phyloP scores from a whole-genome alignment of 176 grass and related monocot genomes.

The Lolium rigidum region DNA sequence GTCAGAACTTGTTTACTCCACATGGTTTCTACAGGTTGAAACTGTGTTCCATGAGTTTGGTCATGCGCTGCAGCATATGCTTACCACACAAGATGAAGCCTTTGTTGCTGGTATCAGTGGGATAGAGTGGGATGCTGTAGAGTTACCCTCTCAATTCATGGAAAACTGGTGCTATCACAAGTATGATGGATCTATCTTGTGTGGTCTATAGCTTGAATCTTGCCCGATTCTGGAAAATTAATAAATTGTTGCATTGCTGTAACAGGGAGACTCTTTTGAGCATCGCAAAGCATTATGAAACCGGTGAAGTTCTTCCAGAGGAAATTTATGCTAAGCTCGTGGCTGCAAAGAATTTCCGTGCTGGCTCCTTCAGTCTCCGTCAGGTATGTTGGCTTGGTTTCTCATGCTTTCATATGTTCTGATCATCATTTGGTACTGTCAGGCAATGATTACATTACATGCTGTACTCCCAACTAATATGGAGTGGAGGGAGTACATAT shows the following conservation, averaged over 20 bases:
- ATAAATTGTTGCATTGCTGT: constrained; percentile 22
- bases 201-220: constrained; percentile 17
- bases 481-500: not conserved
- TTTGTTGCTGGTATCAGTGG: constrained; percentile 93
- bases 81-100: constrained; percentile 95
- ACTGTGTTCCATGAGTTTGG: constrained; percentile 99
- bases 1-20: too few species aligned
- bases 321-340: constrained; percentile 92
- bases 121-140: constrained; percentile 99
- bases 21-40: constrained; percentile 74
- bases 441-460: constrained; percentile 4
- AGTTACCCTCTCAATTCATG: constrained; percentile 98
- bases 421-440: not conserved
- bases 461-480: not conserved
- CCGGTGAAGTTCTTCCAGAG: constrained; percentile 86
- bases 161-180: constrained; percentile 99
- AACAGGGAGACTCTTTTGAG: constrained; percentile 92
- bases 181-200: constrained; percentile 49
- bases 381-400: constrained; percentile 52
- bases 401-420: not conserved
- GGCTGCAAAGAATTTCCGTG: constrained; percentile 97
- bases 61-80: constrained; percentile 99
- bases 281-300: constrained; percentile 98
- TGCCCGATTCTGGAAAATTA: not conserved
- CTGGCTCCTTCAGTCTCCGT: constrained; percentile 86